phyloP scores from a whole-genome alignment of 169 alveolate species.

The Plasmodium vinckei region DNA sequence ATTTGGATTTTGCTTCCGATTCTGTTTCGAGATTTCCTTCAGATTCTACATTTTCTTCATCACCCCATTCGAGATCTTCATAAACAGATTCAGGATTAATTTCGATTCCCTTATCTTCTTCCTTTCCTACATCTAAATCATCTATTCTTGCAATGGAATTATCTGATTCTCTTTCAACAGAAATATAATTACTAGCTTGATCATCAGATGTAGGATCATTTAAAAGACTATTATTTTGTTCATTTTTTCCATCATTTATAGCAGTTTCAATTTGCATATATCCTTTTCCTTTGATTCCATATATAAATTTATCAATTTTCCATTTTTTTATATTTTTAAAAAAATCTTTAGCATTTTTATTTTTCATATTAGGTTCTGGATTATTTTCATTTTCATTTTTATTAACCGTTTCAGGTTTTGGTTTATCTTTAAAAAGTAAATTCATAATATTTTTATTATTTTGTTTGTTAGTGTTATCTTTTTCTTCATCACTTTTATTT shows the following conservation, averaged over 20 bases:
- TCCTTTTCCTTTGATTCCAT: slow-evolving; percentile 20
- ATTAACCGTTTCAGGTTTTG: slow-evolving; percentile 4
- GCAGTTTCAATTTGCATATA: too few species aligned
- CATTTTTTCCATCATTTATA: too few species aligned
- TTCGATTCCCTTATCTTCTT: background rate
- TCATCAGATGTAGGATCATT: too few species aligned
- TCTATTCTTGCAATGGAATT: slow-evolving; percentile 1
- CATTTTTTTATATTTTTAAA: slow-evolving; percentile 24
- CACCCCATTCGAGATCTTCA: background rate
- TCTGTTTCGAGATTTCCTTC: slow-evolving; percentile 3
- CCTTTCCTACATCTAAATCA: slow-evolving; percentile 4
- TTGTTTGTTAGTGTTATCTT: background rate
- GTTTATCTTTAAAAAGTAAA: slow-evolving; percentile 51
- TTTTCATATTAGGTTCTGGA: background rate
- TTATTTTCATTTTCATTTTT: background rate
- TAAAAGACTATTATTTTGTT: too few species aligned
- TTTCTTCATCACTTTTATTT: slow-evolving; percentile 51
- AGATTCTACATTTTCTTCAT: background rate
- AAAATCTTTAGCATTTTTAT: background rate
- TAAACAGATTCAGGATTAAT: background rate
- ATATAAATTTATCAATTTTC: slow-evolving; percentile 20
- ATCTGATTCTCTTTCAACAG: background rate
- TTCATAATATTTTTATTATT: slow-evolving; percentile 44
- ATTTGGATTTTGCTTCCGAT: background rate
- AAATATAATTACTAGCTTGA: too few species aligned